Evolutionary conservation across 192 early-diverging fungal genomes (phyloP), one percentile per base, ranked within the genome.

Genomic region (Mortierella alpina): DNA sequence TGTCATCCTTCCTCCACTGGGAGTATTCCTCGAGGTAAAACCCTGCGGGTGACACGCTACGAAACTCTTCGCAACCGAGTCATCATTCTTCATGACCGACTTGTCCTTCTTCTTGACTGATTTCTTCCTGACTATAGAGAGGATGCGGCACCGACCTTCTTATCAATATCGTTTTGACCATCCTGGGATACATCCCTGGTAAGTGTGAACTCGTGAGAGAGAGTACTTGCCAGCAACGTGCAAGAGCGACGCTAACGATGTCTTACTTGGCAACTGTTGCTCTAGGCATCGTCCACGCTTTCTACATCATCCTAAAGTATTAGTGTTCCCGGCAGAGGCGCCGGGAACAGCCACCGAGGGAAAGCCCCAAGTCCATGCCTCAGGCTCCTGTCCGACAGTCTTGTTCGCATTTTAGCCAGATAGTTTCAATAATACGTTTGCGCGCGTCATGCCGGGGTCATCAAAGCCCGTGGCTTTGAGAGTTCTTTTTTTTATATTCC

Each of bases 101-200:
- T 51, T 14, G 0, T 60, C 51, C 39, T n/a, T 66, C 59, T 45
- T 40, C 45, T 47, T 72, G 10, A 44, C 2, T 7, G 17, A 20
- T 42, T 49, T n/a, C 13, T 54, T 53, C 41, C 22, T 45, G 18
- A 50, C 12, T 73, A 50, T 72, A 79, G 76, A 71, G 74, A 39
- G 92, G 91, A 46, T 88, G 84, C 76, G 67, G 68, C 14, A 46
- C 23, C 31, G 92, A 92, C 56, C 72, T 93, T 12, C 68, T 88
- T 31, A 91, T 95, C 68, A 94, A 94, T 84, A 85, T 94, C 64
- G 44, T 80, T 14, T 84, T 95, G 77, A 93, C 93, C 0, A 66
- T 88, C 61, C 84, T 95, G 41, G 92, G 92, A 22, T 91, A 69
- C 63, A 75, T 94, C 44, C 92, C 92, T 1, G 93, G 92, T 70